Percentiles rank a stretch among this genome's conserved stretches.
These are phyloP conservation scores for Arthrobotrys conoides DNA, from an alignment of 2,329 filamentous ascomycete genomes.

Conservation along the genomic window DNA sequence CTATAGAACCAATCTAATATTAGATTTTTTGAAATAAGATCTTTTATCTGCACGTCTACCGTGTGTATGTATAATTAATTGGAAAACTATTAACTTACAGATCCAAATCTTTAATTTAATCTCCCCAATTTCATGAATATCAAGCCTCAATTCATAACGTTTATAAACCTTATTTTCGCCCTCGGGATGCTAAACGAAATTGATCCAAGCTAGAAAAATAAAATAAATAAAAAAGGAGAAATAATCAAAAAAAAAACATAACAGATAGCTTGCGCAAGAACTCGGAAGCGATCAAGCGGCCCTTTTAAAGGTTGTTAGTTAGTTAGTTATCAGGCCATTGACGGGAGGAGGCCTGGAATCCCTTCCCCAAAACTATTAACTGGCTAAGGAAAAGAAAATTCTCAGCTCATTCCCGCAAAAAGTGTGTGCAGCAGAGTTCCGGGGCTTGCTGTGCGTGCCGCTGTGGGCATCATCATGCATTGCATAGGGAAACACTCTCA, in stretches of 20 bases:
- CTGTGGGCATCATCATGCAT: constrained; percentile 52
- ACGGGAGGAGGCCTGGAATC: constrained; percentile 12
- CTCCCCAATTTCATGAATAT: constrained; percentile 25
- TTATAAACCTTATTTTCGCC: constrained; percentile 21
- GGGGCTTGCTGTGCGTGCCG: constrained; percentile 31
- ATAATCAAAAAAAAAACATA: constrained; percentile 3
- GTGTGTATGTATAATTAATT: neutral
- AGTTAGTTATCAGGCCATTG: constrained; percentile 50
- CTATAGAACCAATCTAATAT: neutral
- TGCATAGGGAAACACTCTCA: neutral
- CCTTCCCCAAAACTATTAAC: too few species aligned
- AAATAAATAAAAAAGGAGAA: neutral
- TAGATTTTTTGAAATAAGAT: constrained; percentile 19
- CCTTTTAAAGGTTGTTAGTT: too few species aligned
- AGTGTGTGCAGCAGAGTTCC: neutral
- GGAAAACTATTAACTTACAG: constrained; percentile 11
- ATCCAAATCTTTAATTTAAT: constrained; percentile 28
- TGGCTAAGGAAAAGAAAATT: constrained; percentile 16
- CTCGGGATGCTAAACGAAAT: constrained; percentile 11
- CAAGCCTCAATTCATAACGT: constrained; percentile 21
- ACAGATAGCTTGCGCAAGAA: constrained; percentile 4
- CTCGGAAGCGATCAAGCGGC: constrained; percentile 23
- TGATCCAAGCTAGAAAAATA: neutral
- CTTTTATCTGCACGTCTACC: neutral
- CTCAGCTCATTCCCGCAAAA: constrained; percentile 25